Percentiles rank a stretch among this genome's conserved stretches.
phyloP scores from a whole-genome alignment of 805 yeast species.

The Metschnikowia dekortorum region DNA sequence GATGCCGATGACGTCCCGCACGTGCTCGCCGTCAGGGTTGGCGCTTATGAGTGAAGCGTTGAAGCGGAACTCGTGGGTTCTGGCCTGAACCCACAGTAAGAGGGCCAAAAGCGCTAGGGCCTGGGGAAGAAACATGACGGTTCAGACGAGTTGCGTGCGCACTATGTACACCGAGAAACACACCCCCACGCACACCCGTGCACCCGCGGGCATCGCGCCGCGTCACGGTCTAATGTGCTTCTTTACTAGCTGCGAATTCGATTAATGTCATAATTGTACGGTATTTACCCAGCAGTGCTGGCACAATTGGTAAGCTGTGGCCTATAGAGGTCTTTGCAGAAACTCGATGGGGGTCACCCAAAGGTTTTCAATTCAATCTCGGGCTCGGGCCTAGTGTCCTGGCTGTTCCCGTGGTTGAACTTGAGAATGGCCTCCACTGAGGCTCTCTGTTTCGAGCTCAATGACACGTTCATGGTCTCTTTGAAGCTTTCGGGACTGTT shows the following conservation, averaged over 20 bases:
- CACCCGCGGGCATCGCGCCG: neutral
- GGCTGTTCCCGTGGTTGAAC: neutral
- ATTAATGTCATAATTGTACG: too few species aligned
- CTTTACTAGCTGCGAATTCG: too few species aligned
- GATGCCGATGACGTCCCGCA: slow-evolving; percentile 53
- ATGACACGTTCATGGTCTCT: slow-evolving; percentile 32
- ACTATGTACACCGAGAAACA: too few species aligned
- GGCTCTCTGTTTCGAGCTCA: slow-evolving; percentile 39
- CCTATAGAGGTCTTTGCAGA: too few species aligned
- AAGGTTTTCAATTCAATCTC: slow-evolving; percentile 50
- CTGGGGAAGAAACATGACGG: neutral
- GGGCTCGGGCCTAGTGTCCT: slow-evolving; percentile 9
- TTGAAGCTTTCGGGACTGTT: slow-evolving; percentile 48
- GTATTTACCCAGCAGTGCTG: too few species aligned
- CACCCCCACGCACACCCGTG: neutral
- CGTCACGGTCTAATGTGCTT: too few species aligned
- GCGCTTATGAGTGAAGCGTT: slow-evolving; percentile 37
- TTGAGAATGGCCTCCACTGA: slow-evolving; percentile 44
- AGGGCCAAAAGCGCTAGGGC: slow-evolving; percentile 4
- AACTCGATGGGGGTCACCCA: slow-evolving; percentile 14
- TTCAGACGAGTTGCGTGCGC: neutral
- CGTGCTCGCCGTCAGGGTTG: slow-evolving; percentile 54
- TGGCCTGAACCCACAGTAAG: slow-evolving; percentile 12
- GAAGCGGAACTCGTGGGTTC: slow-evolving; percentile 33
- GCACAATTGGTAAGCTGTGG: too few species aligned